Percentiles rank a stretch among this genome's conserved stretches.
phyloP scores from a whole-genome alignment of 2,329 filamentous ascomycete species.

The Pestalotiopsis sp. region DNA sequence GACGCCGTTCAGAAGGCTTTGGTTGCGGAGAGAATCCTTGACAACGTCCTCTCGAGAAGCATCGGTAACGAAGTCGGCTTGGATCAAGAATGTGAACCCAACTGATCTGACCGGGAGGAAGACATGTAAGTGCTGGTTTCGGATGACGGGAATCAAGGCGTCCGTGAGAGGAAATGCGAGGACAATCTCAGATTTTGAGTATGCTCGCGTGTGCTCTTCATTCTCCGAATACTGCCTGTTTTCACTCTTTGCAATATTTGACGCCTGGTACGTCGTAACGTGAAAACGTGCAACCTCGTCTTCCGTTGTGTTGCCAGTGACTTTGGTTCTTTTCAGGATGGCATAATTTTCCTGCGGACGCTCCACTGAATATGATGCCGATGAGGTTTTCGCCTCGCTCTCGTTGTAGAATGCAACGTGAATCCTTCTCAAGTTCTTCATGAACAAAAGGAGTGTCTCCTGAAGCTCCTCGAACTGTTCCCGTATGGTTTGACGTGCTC shows the following conservation, averaged over 20 bases:
- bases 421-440: slow-evolving; percentile 40
- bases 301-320: slow-evolving; percentile 13
- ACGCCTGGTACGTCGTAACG: slow-evolving; percentile 30
- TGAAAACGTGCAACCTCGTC: slow-evolving; percentile 27
- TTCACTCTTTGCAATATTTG: slow-evolving; percentile 34
- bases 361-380: slow-evolving; percentile 13
- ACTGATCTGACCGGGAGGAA: slow-evolving; percentile 46
- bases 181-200: slow-evolving; percentile 37
- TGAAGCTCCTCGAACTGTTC: slow-evolving; percentile 40
- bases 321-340: too few species aligned
- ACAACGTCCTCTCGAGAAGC: slow-evolving; percentile 46
- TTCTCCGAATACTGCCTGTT: slow-evolving; percentile 33
- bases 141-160: slow-evolving; percentile 33
- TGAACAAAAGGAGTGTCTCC: slow-evolving; percentile 42
- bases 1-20: slow-evolving; percentile 34
- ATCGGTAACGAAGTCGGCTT: slow-evolving; percentile 51
- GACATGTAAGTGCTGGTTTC: slow-evolving; percentile 44
- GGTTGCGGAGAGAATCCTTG: slow-evolving; percentile 40
- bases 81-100: slow-evolving; percentile 51
- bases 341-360: too few species aligned
- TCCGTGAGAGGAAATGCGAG: slow-evolving; percentile 48
- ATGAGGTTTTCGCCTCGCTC: slow-evolving; percentile 11
- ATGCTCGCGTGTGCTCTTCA: slow-evolving; percentile 22
- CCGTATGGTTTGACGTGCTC: slow-evolving; percentile 25
- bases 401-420: slow-evolving; percentile 28